phyloP scores from a whole-genome alignment of 129 eudicot species.

The Helichrysum umbraculigerum region DNA sequence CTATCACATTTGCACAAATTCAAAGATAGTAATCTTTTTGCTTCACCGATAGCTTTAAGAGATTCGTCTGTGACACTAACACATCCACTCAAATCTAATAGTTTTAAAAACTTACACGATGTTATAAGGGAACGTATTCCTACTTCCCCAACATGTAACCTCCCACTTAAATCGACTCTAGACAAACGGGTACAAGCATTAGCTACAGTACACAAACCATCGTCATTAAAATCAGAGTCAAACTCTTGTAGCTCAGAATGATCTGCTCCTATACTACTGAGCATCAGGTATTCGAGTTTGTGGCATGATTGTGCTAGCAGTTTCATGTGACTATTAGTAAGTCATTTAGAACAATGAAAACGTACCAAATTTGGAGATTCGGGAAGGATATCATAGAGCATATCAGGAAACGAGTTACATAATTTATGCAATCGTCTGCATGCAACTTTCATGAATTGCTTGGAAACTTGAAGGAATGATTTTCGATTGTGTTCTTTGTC shows the following conservation, averaged over 20 bases:
- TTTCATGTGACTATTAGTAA: not conserved
- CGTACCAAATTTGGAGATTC: not conserved
- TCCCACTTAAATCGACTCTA: not conserved
- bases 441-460: not conserved
- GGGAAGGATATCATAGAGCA: not conserved
- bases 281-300: too few relatives aligned
- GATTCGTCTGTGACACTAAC: not conserved
- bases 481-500: not conserved
- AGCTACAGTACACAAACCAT: not conserved
- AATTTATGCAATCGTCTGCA: not conserved
- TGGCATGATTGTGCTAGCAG: not conserved
- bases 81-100: not conserved
- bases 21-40: too few relatives aligned
- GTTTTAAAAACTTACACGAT: not conserved
- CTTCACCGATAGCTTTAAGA: not conserved
- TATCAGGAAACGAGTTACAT: too few relatives aligned
- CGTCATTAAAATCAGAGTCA: not conserved
- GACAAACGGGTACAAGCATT: not conserved
- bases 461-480: not conserved
- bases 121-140: not conserved
- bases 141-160: not conserved
- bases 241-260: too few relatives aligned
- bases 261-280: too few relatives aligned
- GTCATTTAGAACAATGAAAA: not conserved
- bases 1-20: too few relatives aligned